Conservation (phyloP, 2,329 filamentous ascomycete genomes). For the Aspergillus terreus region DNA sequence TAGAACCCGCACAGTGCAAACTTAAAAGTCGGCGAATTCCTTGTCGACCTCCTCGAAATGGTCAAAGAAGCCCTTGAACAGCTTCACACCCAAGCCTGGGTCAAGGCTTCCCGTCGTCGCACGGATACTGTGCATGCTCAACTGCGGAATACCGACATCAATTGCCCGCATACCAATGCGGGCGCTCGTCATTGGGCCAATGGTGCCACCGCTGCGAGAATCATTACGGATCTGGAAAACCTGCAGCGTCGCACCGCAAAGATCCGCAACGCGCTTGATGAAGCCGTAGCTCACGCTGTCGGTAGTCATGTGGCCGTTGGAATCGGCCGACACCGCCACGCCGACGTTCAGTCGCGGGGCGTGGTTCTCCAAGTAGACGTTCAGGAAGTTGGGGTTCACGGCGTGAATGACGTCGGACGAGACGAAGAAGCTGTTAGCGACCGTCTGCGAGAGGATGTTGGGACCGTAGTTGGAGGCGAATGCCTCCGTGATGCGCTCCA, state of each 20-base stretch:
- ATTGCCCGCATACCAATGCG: constrained; percentile 77
- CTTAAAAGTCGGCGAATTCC: constrained; percentile 59
- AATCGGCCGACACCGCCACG: constrained; percentile 73
- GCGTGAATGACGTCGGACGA: constrained; percentile 93
- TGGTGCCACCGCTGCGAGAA: constrained; percentile 80
- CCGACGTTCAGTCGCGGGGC: constrained; percentile 85
- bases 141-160: constrained; percentile 84
- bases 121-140: constrained; percentile 91
- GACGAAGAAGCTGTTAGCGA: constrained; percentile 86
- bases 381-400: constrained; percentile 89
- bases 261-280: constrained; percentile 72
- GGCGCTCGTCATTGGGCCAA: constrained; percentile 85
- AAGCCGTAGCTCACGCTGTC: constrained; percentile 82
- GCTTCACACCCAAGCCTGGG: constrained; percentile 79
- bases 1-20: not conserved
- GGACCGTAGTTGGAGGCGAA: constrained; percentile 50
- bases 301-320: constrained; percentile 94
- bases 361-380: constrained; percentile 79
- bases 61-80: constrained; percentile 87
- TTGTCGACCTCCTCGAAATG: constrained; percentile 78
- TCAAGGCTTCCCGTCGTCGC: constrained; percentile 84
- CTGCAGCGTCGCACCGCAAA: constrained; percentile 69
- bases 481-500: constrained; percentile 74
- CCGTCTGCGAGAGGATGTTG: constrained; percentile 70
- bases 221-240: constrained; percentile 96